Evolutionary conservation across 2,329 filamentous ascomycete genomes (phyloP).

Genomic region (Apiospora kogelbergensis): DNA sequence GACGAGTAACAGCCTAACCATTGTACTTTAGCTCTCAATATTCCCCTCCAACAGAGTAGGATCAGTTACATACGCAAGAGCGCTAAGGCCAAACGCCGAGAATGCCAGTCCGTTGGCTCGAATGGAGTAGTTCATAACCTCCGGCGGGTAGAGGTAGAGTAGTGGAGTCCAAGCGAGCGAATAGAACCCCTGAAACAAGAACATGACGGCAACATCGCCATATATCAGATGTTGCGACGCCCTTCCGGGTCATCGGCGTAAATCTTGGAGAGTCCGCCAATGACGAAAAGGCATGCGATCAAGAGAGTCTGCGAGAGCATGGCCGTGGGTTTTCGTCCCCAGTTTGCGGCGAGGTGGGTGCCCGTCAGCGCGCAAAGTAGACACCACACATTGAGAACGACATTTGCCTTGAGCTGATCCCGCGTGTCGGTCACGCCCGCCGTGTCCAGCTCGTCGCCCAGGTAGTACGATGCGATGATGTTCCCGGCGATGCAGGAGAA

Average conservation of each 20-base stretch:
- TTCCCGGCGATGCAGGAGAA: constrained; percentile 38
- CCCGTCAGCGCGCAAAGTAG: constrained; percentile 41
- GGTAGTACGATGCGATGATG: constrained; percentile 41
- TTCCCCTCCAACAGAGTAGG: too few species aligned
- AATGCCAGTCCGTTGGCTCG: constrained; percentile 34
- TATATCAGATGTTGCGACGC: constrained; percentile 17
- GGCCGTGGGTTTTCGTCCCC: constrained; percentile 46
- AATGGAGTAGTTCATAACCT: constrained; percentile 29
- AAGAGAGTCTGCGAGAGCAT: constrained; percentile 38
- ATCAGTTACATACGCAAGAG: constrained; percentile 22
- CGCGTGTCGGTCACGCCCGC: constrained; percentile 39
- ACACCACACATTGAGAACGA: constrained; percentile 52
- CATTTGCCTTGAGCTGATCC: constrained; percentile 43
- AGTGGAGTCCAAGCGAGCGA: constrained; percentile 29
- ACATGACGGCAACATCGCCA: constrained; percentile 23
- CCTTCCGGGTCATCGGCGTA: constrained; percentile 21
- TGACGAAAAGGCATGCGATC: constrained; percentile 30
- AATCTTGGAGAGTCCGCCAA: constrained; percentile 15
- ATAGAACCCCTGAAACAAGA: constrained; percentile 29
- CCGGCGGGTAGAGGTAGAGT: constrained; percentile 26
- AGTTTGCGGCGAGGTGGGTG: constrained; percentile 39
- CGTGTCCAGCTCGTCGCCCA: constrained; percentile 37
- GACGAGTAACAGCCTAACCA: constrained; percentile 24
- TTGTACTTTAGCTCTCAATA: background rate
- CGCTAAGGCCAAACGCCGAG: constrained; percentile 6